Percentiles rank a stretch among this genome's conserved stretches.
These are phyloP conservation scores for Colletotrichum falcatum DNA, from an alignment of 2,329 filamentous ascomycete species.

Conservation along the genomic window DNA sequence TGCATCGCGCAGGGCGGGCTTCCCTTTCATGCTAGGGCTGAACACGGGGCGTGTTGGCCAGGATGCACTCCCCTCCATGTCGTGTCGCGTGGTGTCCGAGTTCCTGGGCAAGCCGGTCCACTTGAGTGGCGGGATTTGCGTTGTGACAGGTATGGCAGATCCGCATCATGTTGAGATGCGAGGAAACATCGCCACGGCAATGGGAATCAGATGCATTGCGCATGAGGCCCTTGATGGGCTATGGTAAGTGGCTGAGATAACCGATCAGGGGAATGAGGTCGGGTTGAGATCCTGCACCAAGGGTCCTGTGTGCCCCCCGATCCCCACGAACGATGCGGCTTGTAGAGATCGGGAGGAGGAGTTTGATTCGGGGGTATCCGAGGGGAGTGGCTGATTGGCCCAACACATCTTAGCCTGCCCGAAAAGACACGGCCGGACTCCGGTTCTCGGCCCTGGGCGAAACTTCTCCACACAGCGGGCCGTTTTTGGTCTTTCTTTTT, in stretches of 20 bases:
- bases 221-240: neutral
- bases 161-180: conserved; percentile 18
- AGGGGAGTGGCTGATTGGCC: conserved; percentile 27
- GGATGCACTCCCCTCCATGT: conserved; percentile 31
- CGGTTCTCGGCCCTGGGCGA: neutral
- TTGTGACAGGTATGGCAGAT: conserved; percentile 16
- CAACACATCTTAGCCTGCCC: neutral
- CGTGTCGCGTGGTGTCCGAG: conserved; percentile 6
- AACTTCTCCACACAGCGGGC: neutral
- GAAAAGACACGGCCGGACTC: neutral
- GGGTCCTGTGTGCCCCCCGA: conserved; percentile 43
- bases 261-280: neutral
- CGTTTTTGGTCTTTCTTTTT: neutral
- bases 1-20: neutral
- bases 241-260: conserved; percentile 1
- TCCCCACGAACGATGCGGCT: conserved; percentile 47
- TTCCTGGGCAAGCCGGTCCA: conserved; percentile 14
- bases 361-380: neutral
- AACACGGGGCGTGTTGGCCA: neutral
- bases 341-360: conserved; percentile 44
- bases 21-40: neutral
- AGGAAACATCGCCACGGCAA: neutral
- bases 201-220: conserved; percentile 28
- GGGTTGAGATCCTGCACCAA: conserved; percentile 24
- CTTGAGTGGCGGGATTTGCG: neutral